Evolutionary conservation across 331 rosid genomes (phyloP), one percentile per base, ranked within the genome.

Genomic region (Quercus lobata): DNA sequence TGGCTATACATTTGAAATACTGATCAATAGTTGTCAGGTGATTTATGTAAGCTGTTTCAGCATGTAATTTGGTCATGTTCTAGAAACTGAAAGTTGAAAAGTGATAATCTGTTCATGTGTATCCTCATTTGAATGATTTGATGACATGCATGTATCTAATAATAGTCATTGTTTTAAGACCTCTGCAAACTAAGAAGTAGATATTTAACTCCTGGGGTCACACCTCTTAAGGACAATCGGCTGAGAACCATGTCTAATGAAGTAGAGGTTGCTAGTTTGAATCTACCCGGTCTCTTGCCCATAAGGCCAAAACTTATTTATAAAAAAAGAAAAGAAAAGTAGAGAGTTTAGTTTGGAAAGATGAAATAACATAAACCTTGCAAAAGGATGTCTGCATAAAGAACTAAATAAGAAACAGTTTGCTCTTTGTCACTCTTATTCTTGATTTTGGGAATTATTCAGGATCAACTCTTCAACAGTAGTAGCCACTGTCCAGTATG

Each of bases 61-160:
- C 18, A 56, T 57, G 70, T 72, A 32, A 44, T 56, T 72, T 58
- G 52, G 69, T 69, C 78, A 56, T 78, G 74, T 55, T 72, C 62
- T 76, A 25, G 9, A 17, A 32, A 55, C 30, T 72, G 60, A 68
- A 34, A 52, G 29, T 72, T 60, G 21, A n/a, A 21, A 25, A 61
- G 41, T 68, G 37, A 34, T 15, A 77, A 71, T 30, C 46, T 73
- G 11, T 34, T 68, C 30, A 35, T 1, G 22, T 32, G 44, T 17
- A 30, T 7, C 70, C 21, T 65, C 46, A 30, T 65, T 29, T 30
- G 71, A 3, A 65, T 65, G 22, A 65, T 65, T 29, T 65, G 34
- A 32, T 65, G 46, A 17, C 4, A 7, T 65, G 46, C 71, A 65
- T 8, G 14, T 24, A 4, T 65, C 46, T 19, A 6, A 30, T 17